Base-by-base conservation (phyloP, 305 asterid species). In the Withania somnifera region DNA sequence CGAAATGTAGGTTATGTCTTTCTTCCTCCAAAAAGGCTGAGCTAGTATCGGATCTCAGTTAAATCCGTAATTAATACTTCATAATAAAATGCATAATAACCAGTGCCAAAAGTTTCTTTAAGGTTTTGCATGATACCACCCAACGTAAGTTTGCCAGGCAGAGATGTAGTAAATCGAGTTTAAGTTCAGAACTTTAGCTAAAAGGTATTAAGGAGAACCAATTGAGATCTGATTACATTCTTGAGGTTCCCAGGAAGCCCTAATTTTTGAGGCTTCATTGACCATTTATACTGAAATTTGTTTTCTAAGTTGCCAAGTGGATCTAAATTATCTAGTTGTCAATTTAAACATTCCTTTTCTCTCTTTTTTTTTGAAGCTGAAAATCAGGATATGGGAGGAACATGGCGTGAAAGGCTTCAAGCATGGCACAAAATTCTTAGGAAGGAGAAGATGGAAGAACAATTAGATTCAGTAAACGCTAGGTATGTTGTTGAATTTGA, bases 401-500 rank as follows among this genome's bases (percentile, higher is more conserved):
- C 97, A 64, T 97, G 99, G 99, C 97, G 94, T 56, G 96, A 90
- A 84, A 97, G 98, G 83, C 92, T 97, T 85, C 87, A 85, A 80
- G 89, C 87, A 83, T 97, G 99, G 99, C 93, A 91, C 80, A 87
- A 86, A 84, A 89, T 95, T 88, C 94, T 97, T 87, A 89, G 86
- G 86, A 89, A 88, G 89, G 98, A 97, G 86, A 93, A 93, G 82
- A 77, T 91, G 83, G 89, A 89, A 64, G 98, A 91, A 81, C 95
- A 97, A 85, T 77, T 97, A 32, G 89, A 83, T 84, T 90, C 98
- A 75, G 38, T 87, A 7, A 91, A 89, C 56, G 89, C 98, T 50
- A 92, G 90, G 86, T 94, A 94, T 88, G 98, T 81, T 6, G 94
- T 92, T 84, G 99, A 97, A 89, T 97, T 97, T 86, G 98, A 97